These are phyloP conservation scores for Aspergillus sp. DNA, from an alignment of 2,329 filamentous ascomycete genomes.

Conservation along the genomic window DNA sequence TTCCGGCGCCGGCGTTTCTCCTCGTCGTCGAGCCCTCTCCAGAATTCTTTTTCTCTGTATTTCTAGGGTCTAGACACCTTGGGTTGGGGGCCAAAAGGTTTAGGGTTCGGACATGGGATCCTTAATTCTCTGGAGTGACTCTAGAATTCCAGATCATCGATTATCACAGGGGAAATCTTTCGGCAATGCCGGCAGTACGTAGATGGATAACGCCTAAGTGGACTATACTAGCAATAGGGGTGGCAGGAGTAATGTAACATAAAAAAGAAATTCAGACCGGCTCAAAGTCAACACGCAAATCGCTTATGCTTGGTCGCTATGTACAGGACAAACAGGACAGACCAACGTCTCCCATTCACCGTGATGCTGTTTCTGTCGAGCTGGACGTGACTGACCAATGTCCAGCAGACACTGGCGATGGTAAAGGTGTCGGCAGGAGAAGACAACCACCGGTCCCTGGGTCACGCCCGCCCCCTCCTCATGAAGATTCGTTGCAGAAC, in stretches of 20 bases:
- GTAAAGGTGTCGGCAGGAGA: slow-evolving; percentile 51
- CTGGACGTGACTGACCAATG: slow-evolving; percentile 15
- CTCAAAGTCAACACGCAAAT: slow-evolving; percentile 10
- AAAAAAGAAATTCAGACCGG: background rate
- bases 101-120: background rate
- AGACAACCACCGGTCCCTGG: slow-evolving; percentile 41
- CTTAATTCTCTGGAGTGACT: background rate
- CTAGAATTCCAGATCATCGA: background rate
- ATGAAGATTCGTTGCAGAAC: background rate
- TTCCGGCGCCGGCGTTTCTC: background rate
- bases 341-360: slow-evolving; percentile 25
- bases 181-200: background rate
- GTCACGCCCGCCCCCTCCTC: slow-evolving; percentile 12
- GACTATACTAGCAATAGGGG: background rate
- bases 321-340: slow-evolving; percentile 38
- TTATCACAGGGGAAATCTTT: too few species aligned
- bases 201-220: background rate
- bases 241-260: slow-evolving; percentile 1
- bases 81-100: background rate
- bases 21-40: background rate
- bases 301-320: slow-evolving; percentile 29
- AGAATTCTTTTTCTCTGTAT: background rate
- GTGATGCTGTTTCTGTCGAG: slow-evolving; percentile 18
- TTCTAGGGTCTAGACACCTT: background rate
- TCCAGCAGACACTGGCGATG: slow-evolving; percentile 47